Evolutionary conservation across 345 rosid genomes (phyloP).

Genomic region (Ceriops decandra): DNA sequence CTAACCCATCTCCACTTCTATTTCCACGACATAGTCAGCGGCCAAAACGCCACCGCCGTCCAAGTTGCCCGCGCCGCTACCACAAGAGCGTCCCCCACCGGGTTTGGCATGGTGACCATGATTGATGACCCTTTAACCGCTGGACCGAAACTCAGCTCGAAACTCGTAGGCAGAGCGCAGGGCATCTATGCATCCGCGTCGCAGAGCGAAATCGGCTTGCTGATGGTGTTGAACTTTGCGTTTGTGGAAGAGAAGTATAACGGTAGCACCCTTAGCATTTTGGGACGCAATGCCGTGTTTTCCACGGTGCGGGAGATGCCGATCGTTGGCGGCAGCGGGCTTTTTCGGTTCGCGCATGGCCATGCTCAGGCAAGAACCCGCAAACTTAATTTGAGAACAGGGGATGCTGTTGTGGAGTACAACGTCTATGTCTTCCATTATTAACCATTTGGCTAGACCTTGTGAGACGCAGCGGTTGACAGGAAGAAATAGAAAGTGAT

Average conservation of each 20-base stretch:
- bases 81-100: background rate
- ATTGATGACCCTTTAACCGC: conserved; percentile 25
- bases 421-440: conserved; percentile 36
- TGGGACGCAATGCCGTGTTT: conserved; percentile 19
- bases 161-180: conserved; percentile 23
- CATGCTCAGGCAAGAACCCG: conserved; percentile 31
- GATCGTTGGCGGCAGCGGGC: conserved; percentile 28
- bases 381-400: background rate
- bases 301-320: conserved; percentile 25
- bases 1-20: conserved; percentile 20
- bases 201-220: conserved; percentile 11
- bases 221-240: conserved; percentile 24
- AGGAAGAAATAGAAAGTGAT: too few species aligned
- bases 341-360: conserved; percentile 29
- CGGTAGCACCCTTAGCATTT: conserved; percentile 23
- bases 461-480: too few species aligned
- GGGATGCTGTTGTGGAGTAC: conserved; percentile 30
- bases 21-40: conserved; percentile 6
- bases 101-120: conserved; percentile 16
- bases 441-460: background rate
- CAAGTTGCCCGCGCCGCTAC: background rate
- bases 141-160: conserved; percentile 10
- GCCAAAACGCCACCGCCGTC: background rate
- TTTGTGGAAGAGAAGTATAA: conserved; percentile 20
- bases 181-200: conserved; percentile 25